phyloP scores from a whole-genome alignment of 2,329 filamentous ascomycete genomes.

The Epichloe uncinata region DNA sequence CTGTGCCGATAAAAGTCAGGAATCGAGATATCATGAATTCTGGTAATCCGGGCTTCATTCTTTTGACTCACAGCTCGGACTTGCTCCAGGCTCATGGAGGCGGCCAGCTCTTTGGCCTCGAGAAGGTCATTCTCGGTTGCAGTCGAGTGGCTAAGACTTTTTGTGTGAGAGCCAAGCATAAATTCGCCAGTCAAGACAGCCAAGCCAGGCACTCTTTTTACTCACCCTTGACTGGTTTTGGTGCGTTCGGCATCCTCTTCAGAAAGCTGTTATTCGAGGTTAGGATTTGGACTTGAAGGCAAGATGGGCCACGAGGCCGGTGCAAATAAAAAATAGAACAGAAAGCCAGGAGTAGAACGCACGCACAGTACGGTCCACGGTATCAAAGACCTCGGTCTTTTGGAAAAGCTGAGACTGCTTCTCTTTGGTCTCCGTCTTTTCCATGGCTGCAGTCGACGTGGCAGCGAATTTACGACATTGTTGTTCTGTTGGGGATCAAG shows the following conservation, averaged over 20 bases:
- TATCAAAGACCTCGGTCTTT: background rate
- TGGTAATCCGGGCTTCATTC: background rate
- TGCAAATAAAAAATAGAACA: no score
- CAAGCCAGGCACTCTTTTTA: background rate
- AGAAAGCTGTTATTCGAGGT: background rate
- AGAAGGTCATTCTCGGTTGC: slow-evolving; percentile 32
- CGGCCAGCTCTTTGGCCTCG: slow-evolving; percentile 30
- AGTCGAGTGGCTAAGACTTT: slow-evolving; percentile 13
- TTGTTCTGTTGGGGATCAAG: background rate
- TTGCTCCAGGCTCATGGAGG: slow-evolving; percentile 25
- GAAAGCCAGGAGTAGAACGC: background rate
- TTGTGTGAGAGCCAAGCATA: background rate
- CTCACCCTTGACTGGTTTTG: slow-evolving; percentile 1
- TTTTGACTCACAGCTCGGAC: slow-evolving; percentile 19
- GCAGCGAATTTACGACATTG: background rate
- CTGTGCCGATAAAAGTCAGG: slow-evolving; percentile 7
- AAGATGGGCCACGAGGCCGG: no score
- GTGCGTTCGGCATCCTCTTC: background rate
- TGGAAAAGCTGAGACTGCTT: background rate
- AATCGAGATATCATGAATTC: background rate
- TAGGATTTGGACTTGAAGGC: background rate
- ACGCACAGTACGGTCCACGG: background rate
- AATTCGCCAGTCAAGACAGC: background rate
- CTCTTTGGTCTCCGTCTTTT: background rate
- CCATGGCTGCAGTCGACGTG: background rate